Evolutionary conservation across 2,329 filamentous ascomycete species (phyloP), one percentile per base, ranked within the genome.

Genomic region (Neofusicoccum sp.): DNA sequence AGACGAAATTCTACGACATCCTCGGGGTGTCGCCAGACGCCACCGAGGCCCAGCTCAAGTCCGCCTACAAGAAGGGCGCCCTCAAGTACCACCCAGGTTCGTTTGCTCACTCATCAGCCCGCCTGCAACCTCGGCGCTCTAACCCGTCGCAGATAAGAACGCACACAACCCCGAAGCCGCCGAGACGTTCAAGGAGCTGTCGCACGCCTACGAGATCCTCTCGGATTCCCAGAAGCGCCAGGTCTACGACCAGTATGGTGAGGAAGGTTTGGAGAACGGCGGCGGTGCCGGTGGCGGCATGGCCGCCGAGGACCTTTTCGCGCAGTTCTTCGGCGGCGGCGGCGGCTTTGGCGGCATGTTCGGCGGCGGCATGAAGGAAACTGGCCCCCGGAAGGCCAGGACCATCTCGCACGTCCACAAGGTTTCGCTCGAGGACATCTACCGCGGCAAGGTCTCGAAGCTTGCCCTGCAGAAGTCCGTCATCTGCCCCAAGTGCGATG

Each of bases 381-480:
- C 87, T 60, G 93, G 93, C 16, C 93, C 93, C 33, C 88, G 88
- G 80, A 88, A 99, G 84, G 93, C 95, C 51, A 89, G 95, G 68
- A 96, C 93, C 62, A 99, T 99, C 69, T 91, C 96, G 78, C 95
- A 99, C 80, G 93, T 95, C 54, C 95, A 98, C 87, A 97, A 97
- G 80, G 95, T 99, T 63, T 93, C 91, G 11, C 86, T 99, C 57
- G 95, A 99, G 79, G 95, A 99, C 70, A 92, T 99, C 74, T 99
- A 99, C 85, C 89, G 90, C 65, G 95, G 95, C 74, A 99, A 99
- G 84, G 86, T 96, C 65, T 98, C 93, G 61, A 99, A 99, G 81
- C 85, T 99, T 58, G 96, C 95, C 31, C 84, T 99, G 45, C 95
- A 99, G 79, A 96, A 96, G 74, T 98, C 93, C 11, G 89, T 99